Evolutionary conservation across 2,329 filamentous ascomycete species (phyloP), one percentile per base, ranked within the genome.

Genomic region (Gaeumannomyces sp.): DNA sequence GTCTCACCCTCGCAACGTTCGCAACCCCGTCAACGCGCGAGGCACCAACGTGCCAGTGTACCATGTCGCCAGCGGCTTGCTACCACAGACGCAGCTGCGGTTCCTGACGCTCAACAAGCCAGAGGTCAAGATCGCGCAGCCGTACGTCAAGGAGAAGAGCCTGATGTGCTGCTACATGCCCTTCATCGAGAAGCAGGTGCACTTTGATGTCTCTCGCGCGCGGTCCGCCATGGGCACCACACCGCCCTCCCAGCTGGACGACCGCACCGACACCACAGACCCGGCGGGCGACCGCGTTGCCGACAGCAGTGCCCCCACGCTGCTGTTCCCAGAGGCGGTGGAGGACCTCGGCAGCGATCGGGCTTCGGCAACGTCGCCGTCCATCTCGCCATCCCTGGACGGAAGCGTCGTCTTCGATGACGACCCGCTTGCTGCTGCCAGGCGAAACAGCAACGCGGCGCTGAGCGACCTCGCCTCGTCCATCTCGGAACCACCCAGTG

Each of bases 81-180:
- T 4, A 1, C 25, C 57, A 3, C 28, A 27, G 25, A 27, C 16
- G n/a, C 57, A 59, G 25, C 57, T 59, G 57, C 57, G 57, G 19
- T 59, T 59, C 57, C 57, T 59, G 25, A 31, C 57, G 57, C 57
- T 59, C 25, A 59, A 59, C 57, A 27, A 59, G 27, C 57, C 13
- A 11, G 57, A 59, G 5, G 57, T 59, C 57, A 59, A 59, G 57
- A 59, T 59, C 25, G 57, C 13, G 13, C 19, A 19, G 14, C 25
- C 57, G 10, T 59, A 59, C 25, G 57, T 59, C n/a, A 59, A 59
- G 57, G 57, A 59, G 27, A 31, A 59, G 25, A 59, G 57, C 57
- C 57, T 59, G 10, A 29, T 59, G 57, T 22, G 14, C 25, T 27
- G 25, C 25, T 59, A 59, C 25, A 27, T 27, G 57, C 57, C 57